Evolutionary conservation across 805 yeast genomes (phyloP).

Genomic region (Ogataea thermomethanolica): DNA sequence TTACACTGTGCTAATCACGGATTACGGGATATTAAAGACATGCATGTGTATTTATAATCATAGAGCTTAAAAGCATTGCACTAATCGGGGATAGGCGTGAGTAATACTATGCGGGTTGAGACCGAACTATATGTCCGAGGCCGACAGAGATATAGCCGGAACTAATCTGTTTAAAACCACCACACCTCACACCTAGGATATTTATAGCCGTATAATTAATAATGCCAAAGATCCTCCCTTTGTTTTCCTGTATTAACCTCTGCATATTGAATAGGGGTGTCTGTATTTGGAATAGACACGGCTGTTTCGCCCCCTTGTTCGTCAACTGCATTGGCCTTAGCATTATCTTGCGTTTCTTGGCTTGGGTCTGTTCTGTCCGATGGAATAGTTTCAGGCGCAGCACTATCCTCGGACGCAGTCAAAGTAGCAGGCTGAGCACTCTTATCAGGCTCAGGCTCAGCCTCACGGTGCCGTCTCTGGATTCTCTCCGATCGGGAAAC

Average conservation of each 20-base stretch:
- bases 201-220: slow-evolving; percentile 1
- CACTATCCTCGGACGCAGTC: background rate
- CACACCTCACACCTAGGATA: background rate
- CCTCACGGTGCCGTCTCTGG: slow-evolving; percentile 16
- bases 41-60: slow-evolving; percentile 1
- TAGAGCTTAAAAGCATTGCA: background rate
- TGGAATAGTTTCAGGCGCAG: background rate
- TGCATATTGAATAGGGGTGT: background rate
- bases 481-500: slow-evolving; percentile 35
- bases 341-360: background rate
- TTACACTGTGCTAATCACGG: background rate
- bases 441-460: background rate
- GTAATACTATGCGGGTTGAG: background rate
- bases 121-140: background rate
- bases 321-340: background rate
- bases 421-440: background rate
- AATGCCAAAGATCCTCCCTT: background rate
- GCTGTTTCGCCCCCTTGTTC: slow-evolving; percentile 1
- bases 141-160: background rate
- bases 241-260: background rate
- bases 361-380: background rate
- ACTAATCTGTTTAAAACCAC: background rate
- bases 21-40: background rate
- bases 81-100: background rate
- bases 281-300: background rate